phyloP scores from a whole-genome alignment of 164 flowering plant species.

The Dillenia turbinata region DNA sequence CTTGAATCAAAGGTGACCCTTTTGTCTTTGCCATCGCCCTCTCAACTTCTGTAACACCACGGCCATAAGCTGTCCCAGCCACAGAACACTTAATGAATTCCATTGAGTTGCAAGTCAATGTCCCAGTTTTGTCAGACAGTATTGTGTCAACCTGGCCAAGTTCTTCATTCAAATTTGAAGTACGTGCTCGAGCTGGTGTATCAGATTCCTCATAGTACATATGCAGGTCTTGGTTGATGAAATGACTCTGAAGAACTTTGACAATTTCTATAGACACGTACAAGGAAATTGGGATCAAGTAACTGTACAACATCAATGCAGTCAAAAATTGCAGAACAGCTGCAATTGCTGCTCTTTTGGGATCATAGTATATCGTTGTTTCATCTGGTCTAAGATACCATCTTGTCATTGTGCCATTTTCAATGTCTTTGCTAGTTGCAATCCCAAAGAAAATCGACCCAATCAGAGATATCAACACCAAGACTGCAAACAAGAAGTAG shows the following conservation, averaged over 20 bases:
- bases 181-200: conserved; percentile 71
- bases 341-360: conserved; percentile 40
- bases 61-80: conserved; percentile 74
- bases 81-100: conserved; percentile 80
- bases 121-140: conserved; percentile 88
- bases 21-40: conserved; percentile 46
- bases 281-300: conserved; percentile 77
- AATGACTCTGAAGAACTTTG: conserved; percentile 71
- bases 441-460: conserved; percentile 68
- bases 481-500: conserved; percentile 49
- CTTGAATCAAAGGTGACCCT: conserved; percentile 5
- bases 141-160: conserved; percentile 88
- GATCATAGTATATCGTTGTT: conserved; percentile 47
- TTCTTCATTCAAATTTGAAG: conserved; percentile 88
- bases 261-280: conserved; percentile 85
- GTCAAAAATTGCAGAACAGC: conserved; percentile 71
- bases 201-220: conserved; percentile 81
- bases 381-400: conserved; percentile 78
- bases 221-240: conserved; percentile 65
- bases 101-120: conserved; percentile 88
- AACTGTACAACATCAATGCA: conserved; percentile 65
- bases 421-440: conserved; percentile 37
- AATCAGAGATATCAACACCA: conserved; percentile 53
- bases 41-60: conserved; percentile 68
- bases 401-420: conserved; percentile 39